Percentiles rank a stretch among this genome's conserved stretches.
Conservation (phyloP, 208 protist genomes). For the Borovskyia barvae region DNA sequence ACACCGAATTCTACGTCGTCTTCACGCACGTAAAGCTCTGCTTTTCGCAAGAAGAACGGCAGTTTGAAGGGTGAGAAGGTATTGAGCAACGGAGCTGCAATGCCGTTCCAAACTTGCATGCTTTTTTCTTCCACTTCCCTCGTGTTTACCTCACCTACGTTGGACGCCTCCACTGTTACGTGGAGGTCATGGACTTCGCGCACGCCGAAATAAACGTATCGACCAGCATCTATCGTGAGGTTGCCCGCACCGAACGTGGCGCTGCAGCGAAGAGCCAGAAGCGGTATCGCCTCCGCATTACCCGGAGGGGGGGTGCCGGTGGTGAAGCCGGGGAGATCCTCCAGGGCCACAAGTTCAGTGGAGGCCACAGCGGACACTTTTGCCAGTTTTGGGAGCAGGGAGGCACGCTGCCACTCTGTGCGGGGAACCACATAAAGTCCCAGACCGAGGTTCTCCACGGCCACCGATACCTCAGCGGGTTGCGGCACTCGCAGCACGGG, state of each 20-base stretch:
- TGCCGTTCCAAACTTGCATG: constrained; percentile 18
- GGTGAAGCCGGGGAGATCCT: no score
- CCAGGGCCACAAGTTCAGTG: no score
- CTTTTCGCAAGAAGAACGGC: constrained; percentile 20
- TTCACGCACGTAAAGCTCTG: constrained; percentile 23
- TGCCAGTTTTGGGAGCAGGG: no score
- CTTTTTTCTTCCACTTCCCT: constrained; percentile 17
- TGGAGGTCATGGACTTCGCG: constrained; percentile 18
- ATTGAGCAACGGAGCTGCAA: constrained; percentile 40
- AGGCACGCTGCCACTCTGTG: no score
- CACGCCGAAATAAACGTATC: constrained; percentile 23
- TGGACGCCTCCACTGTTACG: constrained; percentile 32
- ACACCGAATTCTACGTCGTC: constrained; percentile 18
- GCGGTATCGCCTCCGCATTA: not conserved
- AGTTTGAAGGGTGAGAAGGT: constrained; percentile 21
- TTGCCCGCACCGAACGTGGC: constrained; percentile 15
- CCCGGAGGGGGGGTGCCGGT: no score
- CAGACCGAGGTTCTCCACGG: constrained; percentile 15
- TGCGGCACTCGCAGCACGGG: constrained; percentile 7
- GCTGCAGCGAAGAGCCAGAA: constrained; percentile 8
- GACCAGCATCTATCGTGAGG: constrained; percentile 15
- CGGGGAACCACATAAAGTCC: constrained; percentile 23
- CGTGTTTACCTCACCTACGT: constrained; percentile 36
- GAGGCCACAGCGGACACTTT: no score
- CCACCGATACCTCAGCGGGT: not conserved